Base-by-base conservation (phyloP, 129 eudicot species). In the Chrysanthemum seticuspe region DNA sequence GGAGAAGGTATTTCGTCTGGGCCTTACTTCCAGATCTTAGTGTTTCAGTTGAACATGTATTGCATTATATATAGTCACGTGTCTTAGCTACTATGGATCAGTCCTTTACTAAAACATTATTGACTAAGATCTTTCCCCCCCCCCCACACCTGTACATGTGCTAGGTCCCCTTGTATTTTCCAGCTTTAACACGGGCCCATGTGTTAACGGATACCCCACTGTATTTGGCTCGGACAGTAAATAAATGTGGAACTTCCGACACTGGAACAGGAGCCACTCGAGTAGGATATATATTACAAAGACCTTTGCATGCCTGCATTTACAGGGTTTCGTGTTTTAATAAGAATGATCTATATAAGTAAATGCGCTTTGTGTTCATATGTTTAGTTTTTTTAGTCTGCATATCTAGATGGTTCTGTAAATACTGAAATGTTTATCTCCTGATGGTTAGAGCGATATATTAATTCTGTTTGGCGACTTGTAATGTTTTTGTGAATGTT, bases 101-200 rank as follows among this genome's bases (percentile, higher is more conserved):
- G 14, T 29, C 48, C 14, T 62, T 62, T 62, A 58, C 34, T 3
- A 21, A 58, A 21, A 58, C 6, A 13, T 21, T 58, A 9, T 21
- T 21, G 36, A 13, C 62, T 16, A 29, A 36, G 31, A 54, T 65
- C 51, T 18, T 16, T 62, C 0, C 1, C 1, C 0, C 21, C 0
- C 25, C 25, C 25, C 21, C 11, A 77, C 16, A 19, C 65, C 74
- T n/a, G 52, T 65, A 90, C 98, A 96, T 75, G 83, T 48, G 91
- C 98, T 44, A 94, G 80, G 79, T 94, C 55, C 97, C 98, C 77
- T 88, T 90, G 82, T 94, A 94, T 71, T 76, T 87, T 40, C 98
- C 98, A 73, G 62, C 86, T 81, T 90, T 90, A 59, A 94, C 89
- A 76, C 97, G 97, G 6, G 88, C 92, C 97, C 97, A 94, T 36